Evolutionary conservation across 2,329 filamentous ascomycete species (phyloP), one percentile per base, ranked within the genome.

Genomic region (Phyllosticta capitalensis): DNA sequence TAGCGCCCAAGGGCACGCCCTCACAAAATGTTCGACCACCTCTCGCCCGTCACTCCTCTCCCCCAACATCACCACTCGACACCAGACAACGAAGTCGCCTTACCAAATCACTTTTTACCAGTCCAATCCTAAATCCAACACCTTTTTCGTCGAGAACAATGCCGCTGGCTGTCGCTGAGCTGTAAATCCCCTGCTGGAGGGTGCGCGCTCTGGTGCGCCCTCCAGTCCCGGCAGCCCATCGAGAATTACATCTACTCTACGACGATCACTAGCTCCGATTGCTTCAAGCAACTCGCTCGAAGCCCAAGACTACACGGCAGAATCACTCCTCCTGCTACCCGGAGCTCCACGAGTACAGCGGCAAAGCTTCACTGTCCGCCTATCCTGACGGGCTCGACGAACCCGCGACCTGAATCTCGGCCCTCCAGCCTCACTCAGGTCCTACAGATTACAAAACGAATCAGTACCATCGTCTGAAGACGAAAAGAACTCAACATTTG

Each of bases 121-220:
- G 71, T 63, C 74, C 71, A 73, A 76, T 76, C 74, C 73, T 72
- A 66, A 72, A 74, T n/a, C 2, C 65, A 54, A 67, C 59, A 58
- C 56, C 65, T 67, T 68, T 68, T 69, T 74, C 74, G 73, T 76
- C 74, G 74, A 75, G 72, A 64, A 75, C 71, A 73, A 76, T 76
- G 74, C 73, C 73, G 67, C 73, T 74, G 74, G 74, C 74, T 67
- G 70, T 75, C 73, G 72, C 72, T 75, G 74, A 73, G 88, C 89
- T 92, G 87, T 95, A 91, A 92, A 90, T 83, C 78, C 83, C 59
- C 75, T 85, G 86, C 88, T 91, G 84, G 86, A 86, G 85, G 83
- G 80, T 78, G 75, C 76, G 75, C 80, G 72, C 67, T 70, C 69
- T 75, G 76, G 38, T 24, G 70, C 81, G 83, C 83, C 83, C 82